Base-by-base conservation (phyloP, 179 eudicot genomes). In the Pouteria campechiana region DNA sequence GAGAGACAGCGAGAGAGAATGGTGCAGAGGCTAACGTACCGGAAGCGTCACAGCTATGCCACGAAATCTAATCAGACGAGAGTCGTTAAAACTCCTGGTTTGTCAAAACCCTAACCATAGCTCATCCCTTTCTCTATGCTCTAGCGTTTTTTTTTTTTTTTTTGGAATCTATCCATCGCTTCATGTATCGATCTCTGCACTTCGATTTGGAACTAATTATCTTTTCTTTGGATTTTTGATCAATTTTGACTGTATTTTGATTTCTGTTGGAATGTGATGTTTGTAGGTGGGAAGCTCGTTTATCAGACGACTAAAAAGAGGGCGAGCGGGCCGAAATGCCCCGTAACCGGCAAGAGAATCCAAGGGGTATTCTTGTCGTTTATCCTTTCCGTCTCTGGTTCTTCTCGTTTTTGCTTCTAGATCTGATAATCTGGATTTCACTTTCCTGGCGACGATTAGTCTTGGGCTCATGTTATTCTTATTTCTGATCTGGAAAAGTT, bases 261-360 rank as follows among this genome's bases (percentile, higher is more conserved):
- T 25, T 10, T 32, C 23, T n/a, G 19, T 33, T 49, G 18, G 32
- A 14, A 40, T 14, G 1, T 48, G 35, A 6, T 30, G 13, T 25
- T 2, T 49, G 2, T 48, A 81, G 92, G 94, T 14, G 92, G 90
- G 24, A 72, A 55, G 54, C 47, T 74, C n/a, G 78, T 76, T 25
- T 76, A 81, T 53, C 92, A 83, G 74, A 74, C 60, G 18, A 83
- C 86, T 0, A 81, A 83, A 75, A 83, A 83, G 85, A 80, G 85
- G 71, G 94, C 94, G 10, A 83, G 74, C 25, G 94, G 94, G 23
- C 94, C 94, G 0, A 83, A 83, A 36, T 83, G 94, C 66, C 85
- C 90, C 37, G 85, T 83, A 2, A 79, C 94, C 17, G 90, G 90
- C 30, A 83, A 81, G 69, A 76, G 94, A 50, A 83, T 83, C 40